Conservation (phyloP, 2,329 filamentous ascomycete species). For the Exophiala sideris region DNA sequence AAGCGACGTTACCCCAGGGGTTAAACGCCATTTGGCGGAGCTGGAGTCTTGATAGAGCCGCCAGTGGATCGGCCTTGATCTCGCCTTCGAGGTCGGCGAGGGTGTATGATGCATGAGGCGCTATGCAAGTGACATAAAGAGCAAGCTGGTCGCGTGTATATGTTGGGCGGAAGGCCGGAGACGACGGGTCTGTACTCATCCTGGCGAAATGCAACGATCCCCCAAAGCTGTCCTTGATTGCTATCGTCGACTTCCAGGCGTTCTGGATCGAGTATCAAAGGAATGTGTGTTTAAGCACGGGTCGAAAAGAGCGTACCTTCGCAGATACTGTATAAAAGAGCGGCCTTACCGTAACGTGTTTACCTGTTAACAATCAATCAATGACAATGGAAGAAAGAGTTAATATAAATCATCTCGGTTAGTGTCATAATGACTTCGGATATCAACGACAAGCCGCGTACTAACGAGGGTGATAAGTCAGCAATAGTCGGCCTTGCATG, state of each 20-base stretch:
- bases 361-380: background rate
- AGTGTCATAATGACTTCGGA: background rate
- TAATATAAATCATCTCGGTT: too few species aligned
- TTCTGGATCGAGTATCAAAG: too few species aligned
- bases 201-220: background rate
- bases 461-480: background rate
- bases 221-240: background rate
- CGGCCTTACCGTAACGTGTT: too few species aligned
- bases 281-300: background rate
- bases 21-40: slow-evolving; percentile 47
- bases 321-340: background rate
- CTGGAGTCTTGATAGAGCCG: slow-evolving; percentile 36
- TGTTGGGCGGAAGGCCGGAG: slow-evolving; percentile 26
- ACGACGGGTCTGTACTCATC: slow-evolving; percentile 7
- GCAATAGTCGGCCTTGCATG: background rate
- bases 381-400: background rate
- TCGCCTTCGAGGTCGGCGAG: slow-evolving; percentile 31
- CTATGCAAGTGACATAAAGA: slow-evolving; percentile 36
- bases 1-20: slow-evolving; percentile 56
- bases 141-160: slow-evolving; percentile 38
- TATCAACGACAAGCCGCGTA: background rate
- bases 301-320: background rate
- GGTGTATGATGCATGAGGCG: slow-evolving; percentile 18
- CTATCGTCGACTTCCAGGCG: too few species aligned
- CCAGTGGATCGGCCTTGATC: slow-evolving; percentile 33